Conservation (phyloP, 495 filamentous ascomycete species). For the Ramalina peruviana region DNA sequence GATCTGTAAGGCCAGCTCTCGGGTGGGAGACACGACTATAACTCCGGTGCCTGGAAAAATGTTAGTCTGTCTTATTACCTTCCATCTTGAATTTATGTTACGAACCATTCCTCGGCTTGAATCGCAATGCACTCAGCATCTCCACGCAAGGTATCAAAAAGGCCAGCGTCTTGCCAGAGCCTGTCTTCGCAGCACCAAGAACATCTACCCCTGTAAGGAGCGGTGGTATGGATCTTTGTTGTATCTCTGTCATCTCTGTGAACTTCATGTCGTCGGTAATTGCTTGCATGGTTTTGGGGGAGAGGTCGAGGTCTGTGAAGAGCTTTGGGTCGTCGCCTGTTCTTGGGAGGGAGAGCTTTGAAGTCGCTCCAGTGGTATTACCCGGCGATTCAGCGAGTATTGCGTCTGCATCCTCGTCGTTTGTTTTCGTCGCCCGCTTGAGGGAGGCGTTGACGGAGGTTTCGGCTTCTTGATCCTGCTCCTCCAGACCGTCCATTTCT, state of each 20-base stretch:
- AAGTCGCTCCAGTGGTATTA: slow-evolving; percentile 20
- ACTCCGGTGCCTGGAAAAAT: slow-evolving; percentile 35
- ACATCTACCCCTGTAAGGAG: slow-evolving; percentile 84
- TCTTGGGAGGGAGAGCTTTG: slow-evolving; percentile 41
- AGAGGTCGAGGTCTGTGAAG: slow-evolving; percentile 76
- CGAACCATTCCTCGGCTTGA: slow-evolving; percentile 58
- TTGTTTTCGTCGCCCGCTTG: not conserved
- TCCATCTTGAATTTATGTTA: too few species aligned
- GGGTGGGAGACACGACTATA: slow-evolving; percentile 73
- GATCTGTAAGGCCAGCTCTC: slow-evolving; percentile 89
- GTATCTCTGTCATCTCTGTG: slow-evolving; percentile 91
- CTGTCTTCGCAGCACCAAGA: slow-evolving; percentile 91
- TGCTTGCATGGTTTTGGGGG: slow-evolving; percentile 72
- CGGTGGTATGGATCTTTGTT: slow-evolving; percentile 75
- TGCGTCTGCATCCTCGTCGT: slow-evolving; percentile 1
- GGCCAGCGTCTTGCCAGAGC: slow-evolving; percentile 86
- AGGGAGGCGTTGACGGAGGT: not conserved
- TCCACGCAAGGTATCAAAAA: slow-evolving; percentile 93
- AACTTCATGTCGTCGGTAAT: slow-evolving; percentile 78
- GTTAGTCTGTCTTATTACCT: too few species aligned
- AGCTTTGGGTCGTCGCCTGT: slow-evolving; percentile 38
- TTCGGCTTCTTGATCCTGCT: slow-evolving; percentile 21
- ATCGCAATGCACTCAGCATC: slow-evolving; percentile 80
- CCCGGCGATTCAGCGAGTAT: slow-evolving; percentile 7
- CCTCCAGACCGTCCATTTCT: slow-evolving; percentile 12